Evolutionary conservation across 352 stramenopile species (phyloP).

Genomic region (Phytophthora vignae): DNA sequence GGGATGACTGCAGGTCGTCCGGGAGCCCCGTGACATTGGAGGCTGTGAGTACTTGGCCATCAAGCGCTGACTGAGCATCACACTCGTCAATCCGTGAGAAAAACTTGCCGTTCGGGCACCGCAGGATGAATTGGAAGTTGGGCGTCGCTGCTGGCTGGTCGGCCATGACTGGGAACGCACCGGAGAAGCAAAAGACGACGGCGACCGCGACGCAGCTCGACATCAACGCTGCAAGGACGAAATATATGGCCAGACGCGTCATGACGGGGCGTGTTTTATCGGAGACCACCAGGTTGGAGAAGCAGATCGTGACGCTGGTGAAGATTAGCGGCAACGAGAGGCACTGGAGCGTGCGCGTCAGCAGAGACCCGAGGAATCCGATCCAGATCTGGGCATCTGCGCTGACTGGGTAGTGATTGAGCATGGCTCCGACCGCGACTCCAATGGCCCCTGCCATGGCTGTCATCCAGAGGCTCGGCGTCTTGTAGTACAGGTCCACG

Average conservation of each 20-base stretch:
- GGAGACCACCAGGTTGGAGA: constrained; percentile 64
- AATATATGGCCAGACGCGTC: constrained; percentile 57
- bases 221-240: constrained; percentile 50
- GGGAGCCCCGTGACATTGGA: constrained; percentile 63
- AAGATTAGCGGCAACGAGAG: constrained; percentile 75
- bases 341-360: constrained; percentile 52
- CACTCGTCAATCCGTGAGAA: constrained; percentile 38
- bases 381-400: constrained; percentile 49
- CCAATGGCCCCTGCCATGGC: constrained; percentile 44
- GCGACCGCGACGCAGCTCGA: constrained; percentile 48
- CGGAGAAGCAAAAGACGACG: constrained; percentile 46
- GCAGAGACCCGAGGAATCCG: constrained; percentile 44
- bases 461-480: constrained; percentile 51
- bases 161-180: constrained; percentile 29
- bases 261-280: constrained; percentile 58
- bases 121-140: constrained; percentile 47
- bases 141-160: constrained; percentile 19
- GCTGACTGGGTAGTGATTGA: constrained; percentile 41
- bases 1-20: constrained; percentile 24
- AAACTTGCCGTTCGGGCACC: constrained; percentile 65
- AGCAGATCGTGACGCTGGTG: constrained; percentile 70
- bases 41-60: constrained; percentile 47
- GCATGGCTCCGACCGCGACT: constrained; percentile 42
- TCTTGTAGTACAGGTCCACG: constrained; percentile 59
- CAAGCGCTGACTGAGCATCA: constrained; percentile 30